These are phyloP conservation scores for Berkeleyomyces rouxiae DNA, from an alignment of 2,329 filamentous ascomycete species.

Conservation along the genomic window DNA sequence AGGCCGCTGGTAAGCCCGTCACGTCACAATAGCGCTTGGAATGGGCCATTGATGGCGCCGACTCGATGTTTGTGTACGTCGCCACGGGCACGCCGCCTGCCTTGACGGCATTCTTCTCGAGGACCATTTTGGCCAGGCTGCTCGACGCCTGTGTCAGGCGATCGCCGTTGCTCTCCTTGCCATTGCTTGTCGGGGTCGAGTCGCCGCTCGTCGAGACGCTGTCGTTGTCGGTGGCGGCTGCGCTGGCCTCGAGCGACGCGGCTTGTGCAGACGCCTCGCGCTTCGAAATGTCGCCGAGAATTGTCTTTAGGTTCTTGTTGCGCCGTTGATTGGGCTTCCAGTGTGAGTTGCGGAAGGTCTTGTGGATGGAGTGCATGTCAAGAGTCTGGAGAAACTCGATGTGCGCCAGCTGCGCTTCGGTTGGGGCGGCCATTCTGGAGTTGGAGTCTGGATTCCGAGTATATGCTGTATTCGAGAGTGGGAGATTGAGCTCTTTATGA, in stretches of 20 bases:
- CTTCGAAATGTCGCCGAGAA: constrained; percentile 73
- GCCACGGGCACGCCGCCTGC: constrained; percentile 14
- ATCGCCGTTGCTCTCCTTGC: constrained; percentile 26
- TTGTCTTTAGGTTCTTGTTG: constrained; percentile 98
- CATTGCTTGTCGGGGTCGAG: constrained; percentile 32
- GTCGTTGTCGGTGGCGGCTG: constrained; percentile 48
- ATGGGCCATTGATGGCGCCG: constrained; percentile 71
- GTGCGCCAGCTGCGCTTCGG: constrained; percentile 63
- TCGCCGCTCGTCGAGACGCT: constrained; percentile 40
- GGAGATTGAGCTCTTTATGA: neutral
- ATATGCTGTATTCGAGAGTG: neutral
- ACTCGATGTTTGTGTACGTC: constrained; percentile 94
- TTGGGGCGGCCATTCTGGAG: constrained; percentile 46
- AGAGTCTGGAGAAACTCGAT: constrained; percentile 76
- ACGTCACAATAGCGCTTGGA: constrained; percentile 89
- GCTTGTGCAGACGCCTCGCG: constrained; percentile 79
- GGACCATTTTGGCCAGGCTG: constrained; percentile 69
- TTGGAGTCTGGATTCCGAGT: neutral
- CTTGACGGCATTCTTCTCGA: constrained; percentile 51
- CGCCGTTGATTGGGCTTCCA: constrained; percentile 91
- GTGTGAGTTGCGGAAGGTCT: constrained; percentile 74
- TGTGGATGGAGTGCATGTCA: constrained; percentile 73
- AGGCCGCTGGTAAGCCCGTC: constrained; percentile 79
- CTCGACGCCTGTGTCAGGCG: constrained; percentile 84
- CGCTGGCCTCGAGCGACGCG: constrained; percentile 59